Evolutionary conservation across 306 rosid species (phyloP), one percentile per base, ranked within the genome.

Genomic region (Canavalia ensiformis): DNA sequence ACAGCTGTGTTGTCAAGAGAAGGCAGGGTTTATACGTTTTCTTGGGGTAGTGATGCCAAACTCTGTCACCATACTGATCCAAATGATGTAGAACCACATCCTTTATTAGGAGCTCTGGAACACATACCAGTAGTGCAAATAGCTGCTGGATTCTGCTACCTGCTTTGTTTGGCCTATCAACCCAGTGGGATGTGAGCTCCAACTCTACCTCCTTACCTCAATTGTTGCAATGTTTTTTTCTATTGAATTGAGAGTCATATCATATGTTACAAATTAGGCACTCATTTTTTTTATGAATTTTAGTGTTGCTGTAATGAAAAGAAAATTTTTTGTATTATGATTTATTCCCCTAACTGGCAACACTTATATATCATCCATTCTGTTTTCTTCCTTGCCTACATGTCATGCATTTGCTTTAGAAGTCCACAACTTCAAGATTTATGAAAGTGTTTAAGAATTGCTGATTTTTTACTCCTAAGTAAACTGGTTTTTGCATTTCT

Each of bases 131-230:
- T 93, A 55, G 97, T 91, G 11, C 97, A 93, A 82, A 93, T 93
- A 75, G 92, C 94, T 58, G 97, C 94, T 56, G 97, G 97, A 63
- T 93, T 90, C 84, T 93, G 97, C 89, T 93, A 90, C 85, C 91
- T 93, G 74, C 97, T 93, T 82, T 94, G 94, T 83, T 89, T 93
- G 82, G 92, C 94, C 69, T 93, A 90, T 87, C 89, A 91, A 75
- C 91, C 94, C 25, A 87, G 67, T 56, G 97, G 97, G 82, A 93
- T 90, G 97, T 93, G 79, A 93, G 97, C 81, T 49, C 7, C 69
- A 28, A 18, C 46, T 67, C 75, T 50, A 25, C 18, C 57, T 70
- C 68, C 44, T 62, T 57, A 6, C 47, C 39, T 76, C 28, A 7
- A 58, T 44, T 35, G 7, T 62, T 28, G 51, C 52, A 57, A 41